Conservation (phyloP, 1,284 basidiomycete species). For the Pisolithus thermaeus region DNA sequence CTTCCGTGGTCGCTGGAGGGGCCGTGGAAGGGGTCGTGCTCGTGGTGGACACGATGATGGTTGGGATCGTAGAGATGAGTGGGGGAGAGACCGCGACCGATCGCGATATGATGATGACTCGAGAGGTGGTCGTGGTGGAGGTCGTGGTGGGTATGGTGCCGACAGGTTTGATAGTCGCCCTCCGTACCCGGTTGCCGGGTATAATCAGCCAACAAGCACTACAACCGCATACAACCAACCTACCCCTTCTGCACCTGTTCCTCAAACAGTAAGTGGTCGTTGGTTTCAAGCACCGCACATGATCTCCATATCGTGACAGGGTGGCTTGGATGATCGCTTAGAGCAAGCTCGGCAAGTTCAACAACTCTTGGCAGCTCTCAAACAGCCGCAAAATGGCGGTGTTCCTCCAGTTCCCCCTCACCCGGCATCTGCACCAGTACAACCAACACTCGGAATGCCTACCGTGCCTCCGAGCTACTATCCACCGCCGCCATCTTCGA, state of each 20-base stretch:
- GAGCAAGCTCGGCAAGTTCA: constrained; percentile 81
- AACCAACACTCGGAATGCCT: constrained; percentile 29
- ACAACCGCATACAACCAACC: constrained; percentile 19
- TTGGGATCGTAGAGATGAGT: constrained; percentile 40
- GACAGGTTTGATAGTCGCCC: constrained; percentile 33
- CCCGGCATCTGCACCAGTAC: constrained; percentile 30
- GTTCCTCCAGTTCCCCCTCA: constrained; percentile 22
- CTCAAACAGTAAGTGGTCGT: constrained; percentile 18
- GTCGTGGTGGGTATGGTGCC: constrained; percentile 30
- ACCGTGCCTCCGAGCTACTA: constrained; percentile 39
- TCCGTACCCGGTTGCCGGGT: constrained; percentile 23
- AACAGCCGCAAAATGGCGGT: constrained; percentile 50
- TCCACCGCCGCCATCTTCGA: constrained; percentile 34
- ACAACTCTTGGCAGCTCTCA: constrained; percentile 72
- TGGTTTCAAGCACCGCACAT: not conserved
- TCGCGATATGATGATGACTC: constrained; percentile 42
- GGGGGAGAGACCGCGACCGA: constrained; percentile 43
- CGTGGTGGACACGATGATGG: constrained; percentile 34
- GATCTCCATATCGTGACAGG: constrained; percentile 22
- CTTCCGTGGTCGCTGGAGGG: constrained; percentile 37
- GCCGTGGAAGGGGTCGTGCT: constrained; percentile 35
- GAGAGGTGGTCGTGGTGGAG: constrained; percentile 29
- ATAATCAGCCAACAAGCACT: constrained; percentile 25
- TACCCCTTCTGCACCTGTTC: constrained; percentile 5
- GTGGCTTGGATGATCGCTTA: constrained; percentile 55